Base-by-base conservation (phyloP, 768 basidiomycete genomes). In the Flagelloscypha sp. region DNA sequence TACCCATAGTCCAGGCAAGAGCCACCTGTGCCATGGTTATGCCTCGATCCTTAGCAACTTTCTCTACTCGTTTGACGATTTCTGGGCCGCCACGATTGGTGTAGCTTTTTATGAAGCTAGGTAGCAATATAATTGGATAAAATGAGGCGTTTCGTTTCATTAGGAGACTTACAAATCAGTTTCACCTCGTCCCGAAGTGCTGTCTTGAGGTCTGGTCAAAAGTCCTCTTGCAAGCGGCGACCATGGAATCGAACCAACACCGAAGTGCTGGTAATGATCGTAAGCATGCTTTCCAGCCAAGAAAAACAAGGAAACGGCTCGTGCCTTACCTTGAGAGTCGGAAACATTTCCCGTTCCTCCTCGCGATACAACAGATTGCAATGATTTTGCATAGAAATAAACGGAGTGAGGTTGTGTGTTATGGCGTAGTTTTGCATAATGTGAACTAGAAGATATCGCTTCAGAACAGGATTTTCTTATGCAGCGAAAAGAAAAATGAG, bases 321-420 rank as follows among this genome's bases (percentile, higher is more conserved):
- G n/a, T n/a, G n/a, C 12, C 30, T 28, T 17, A 68, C 72, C 57
- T 73, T 71, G 23, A 74, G 54, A 1, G 68, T 69, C 2, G 78
- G 78, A 45, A 77, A 72, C 72, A 76, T 74, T 45, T 75, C 74
- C 2, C 73, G 58, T 46, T 76, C 77, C 47, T 82, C 78, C 48
- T 82, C 79, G 12, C 79, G 60, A 45, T 82, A 81, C 9, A 74
- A 47, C 6, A 76, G 52, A 40, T 58, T 74, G 50, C 80, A 70
- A 39, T 76, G 74, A 46, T 81, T 81, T 51, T 81, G 79, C 77
- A 80, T 77, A 1, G 72, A 74, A 48, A 80, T 74, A 55, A 82
- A 80, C 1, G 71, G 72, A 0, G 72, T 74, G 2, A 74, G 55
- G 6, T 68, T 65, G 50, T 81, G 70, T 24, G 63, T 52, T 36